A percentile compares a stretch with the other conserved stretches of the same genome.
phyloP scores from a whole-genome alignment of 345 rosid genomes.

The Pistacia vera region DNA sequence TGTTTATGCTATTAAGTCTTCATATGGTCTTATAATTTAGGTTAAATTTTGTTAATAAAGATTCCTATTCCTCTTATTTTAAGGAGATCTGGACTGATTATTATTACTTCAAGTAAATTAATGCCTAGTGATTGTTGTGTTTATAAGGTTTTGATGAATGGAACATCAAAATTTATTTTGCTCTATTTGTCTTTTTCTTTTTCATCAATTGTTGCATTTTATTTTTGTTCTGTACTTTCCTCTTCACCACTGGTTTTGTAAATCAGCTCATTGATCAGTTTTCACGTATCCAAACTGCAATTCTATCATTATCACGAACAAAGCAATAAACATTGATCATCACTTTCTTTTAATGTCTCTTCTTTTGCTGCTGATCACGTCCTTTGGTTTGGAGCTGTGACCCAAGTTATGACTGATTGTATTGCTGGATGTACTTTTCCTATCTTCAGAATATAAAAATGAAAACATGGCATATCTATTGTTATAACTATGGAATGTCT shows the following conservation, averaged over 20 bases:
- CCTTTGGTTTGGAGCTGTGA: neutral
- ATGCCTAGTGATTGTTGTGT: neutral
- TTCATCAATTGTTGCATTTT: neutral
- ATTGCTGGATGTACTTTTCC: neutral
- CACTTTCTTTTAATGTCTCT: constrained; percentile 2
- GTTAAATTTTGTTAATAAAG: neutral
- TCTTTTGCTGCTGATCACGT: neutral
- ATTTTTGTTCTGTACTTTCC: neutral
- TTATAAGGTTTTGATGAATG: neutral
- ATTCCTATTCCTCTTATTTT: neutral
- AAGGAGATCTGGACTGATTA: neutral
- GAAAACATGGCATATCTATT: neutral
- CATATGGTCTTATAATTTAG: neutral
- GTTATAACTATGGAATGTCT: neutral
- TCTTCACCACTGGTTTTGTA: neutral
- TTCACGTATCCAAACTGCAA: neutral
- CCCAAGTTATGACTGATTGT: neutral
- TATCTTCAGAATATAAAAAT: neutral
- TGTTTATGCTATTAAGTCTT: no score
- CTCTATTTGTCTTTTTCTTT: neutral
- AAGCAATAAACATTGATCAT: neutral
- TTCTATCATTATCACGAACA: no score
- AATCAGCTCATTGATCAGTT: neutral
- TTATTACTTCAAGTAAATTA: neutral
- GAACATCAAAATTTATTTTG: no score